Base-by-base conservation (phyloP, 164 flowering plant species). In the Cinnamomum micranthum region DNA sequence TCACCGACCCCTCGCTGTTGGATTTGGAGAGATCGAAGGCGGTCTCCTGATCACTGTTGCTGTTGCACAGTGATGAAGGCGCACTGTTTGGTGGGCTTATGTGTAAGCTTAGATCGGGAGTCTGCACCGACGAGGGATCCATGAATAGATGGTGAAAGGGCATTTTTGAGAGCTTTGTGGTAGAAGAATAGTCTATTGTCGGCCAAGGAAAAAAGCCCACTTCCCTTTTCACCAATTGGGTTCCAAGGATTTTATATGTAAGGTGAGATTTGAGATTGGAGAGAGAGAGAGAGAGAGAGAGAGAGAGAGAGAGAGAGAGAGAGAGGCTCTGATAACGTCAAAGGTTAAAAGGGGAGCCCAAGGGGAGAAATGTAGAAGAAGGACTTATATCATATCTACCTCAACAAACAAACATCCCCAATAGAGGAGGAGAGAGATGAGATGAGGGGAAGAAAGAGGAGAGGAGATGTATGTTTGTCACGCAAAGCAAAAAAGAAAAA, bases 91-190 rank as follows among this genome's bases (percentile, higher is more conserved):
- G 93, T 1, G 85, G 91, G 60, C 93, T 87, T 22, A 89, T 88
- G 74, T 89, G 85, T 22, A 89, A 79, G 51, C 91, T 85, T 23
- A 89, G 89, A 85, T 89, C 93, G 25, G 90, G 90, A 70, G 74
- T 63, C 12, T 80, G 80, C 73, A 76, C 76, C 27, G 88, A 73
- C n/a, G 85, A 72, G 17, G 83, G 69, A 70, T 85, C 87, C 63
- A 84, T 77, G 73, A 82, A 83, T 71, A 84, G 71, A 78, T 86
- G 84, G 79, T 86, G 81, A 65, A 82, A 70, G 75, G 85, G 83
- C 87, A 86, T 65, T 23, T 64, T 65, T 65, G 73, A 65, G 7
- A 35, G 50, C 47, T 41, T 41, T 41, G 47, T 41, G 47, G 47
- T 9, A 41, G 47, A 41, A 41, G 47, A 41, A 41, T 41, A 41